Percentiles rank a stretch among this genome's conserved stretches.
These are phyloP conservation scores for Zanthoxylum bungeanum DNA, from an alignment of 345 rosid genomes.

Conservation along the genomic window DNA sequence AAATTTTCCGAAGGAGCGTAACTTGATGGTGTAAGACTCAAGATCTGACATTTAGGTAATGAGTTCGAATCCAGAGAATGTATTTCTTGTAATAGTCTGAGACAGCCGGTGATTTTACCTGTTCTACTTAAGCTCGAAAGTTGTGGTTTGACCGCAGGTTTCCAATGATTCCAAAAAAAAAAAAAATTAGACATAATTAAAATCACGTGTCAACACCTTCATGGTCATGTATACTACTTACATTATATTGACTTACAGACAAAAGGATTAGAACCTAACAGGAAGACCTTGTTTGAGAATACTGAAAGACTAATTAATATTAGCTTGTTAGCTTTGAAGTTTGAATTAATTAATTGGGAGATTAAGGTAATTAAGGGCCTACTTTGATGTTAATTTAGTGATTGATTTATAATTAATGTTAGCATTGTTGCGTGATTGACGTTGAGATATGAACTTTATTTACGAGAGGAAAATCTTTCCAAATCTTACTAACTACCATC, in stretches of 20 bases:
- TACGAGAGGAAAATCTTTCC: slow-evolving; percentile 46
- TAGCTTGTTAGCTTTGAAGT: neutral
- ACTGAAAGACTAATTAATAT: neutral
- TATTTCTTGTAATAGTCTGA: no score
- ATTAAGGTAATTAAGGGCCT: slow-evolving; percentile 8
- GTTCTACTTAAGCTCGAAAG: no score
- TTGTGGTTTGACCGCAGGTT: no score
- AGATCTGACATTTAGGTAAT: no score
- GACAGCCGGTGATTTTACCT: no score
- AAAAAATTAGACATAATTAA: neutral
- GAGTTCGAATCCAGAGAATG: no score
- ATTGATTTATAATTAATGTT: slow-evolving; percentile 20
- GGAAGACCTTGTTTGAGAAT: slow-evolving; percentile 1
- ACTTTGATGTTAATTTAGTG: neutral
- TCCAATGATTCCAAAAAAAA: no score
- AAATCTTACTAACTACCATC: slow-evolving; percentile 66
- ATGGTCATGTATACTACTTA: neutral
- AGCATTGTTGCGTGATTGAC: slow-evolving; percentile 73
- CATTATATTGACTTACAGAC: neutral
- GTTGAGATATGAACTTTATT: slow-evolving; percentile 44
- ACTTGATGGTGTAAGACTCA: no score
- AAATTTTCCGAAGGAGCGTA: no score
- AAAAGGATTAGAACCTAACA: slow-evolving; percentile 20
- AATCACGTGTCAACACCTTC: slow-evolving; percentile 12
- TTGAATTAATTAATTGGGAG: neutral